Conservation (phyloP, 306 rosid genomes). For the Castanospermum australe region DNA sequence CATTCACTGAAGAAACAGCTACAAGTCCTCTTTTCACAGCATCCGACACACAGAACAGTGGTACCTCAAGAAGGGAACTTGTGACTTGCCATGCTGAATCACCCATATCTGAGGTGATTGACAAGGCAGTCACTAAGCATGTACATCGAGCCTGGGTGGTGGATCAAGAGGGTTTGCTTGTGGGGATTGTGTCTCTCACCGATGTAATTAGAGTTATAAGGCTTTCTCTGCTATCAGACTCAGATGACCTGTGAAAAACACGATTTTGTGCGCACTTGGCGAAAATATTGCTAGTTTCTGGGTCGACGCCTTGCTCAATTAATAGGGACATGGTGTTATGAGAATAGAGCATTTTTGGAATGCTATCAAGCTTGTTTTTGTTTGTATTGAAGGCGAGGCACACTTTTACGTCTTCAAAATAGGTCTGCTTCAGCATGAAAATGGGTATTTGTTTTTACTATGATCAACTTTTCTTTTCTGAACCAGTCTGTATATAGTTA, state of each 20-base stretch:
- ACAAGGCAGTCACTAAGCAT: constrained; percentile 57
- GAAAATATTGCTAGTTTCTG: neutral
- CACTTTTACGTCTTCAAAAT: neutral
- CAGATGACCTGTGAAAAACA: neutral
- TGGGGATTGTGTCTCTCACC: constrained; percentile 68
- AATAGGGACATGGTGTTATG: neutral
- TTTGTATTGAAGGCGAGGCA: neutral
- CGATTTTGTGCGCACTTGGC: neutral
- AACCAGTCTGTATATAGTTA: neutral
- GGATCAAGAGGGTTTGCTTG: constrained; percentile 65
- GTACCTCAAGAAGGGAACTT: constrained; percentile 40
- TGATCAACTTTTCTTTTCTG: neutral
- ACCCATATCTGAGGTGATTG: constrained; percentile 49
- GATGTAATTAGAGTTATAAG: constrained; percentile 70
- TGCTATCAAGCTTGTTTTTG: neutral
- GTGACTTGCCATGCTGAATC: constrained; percentile 59
- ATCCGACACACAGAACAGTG: neutral
- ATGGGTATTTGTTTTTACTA: neutral
- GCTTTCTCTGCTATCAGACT: constrained; percentile 37
- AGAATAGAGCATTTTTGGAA: neutral
- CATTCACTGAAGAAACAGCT: constrained; percentile 49
- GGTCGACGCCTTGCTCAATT: neutral
- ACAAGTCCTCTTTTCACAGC: constrained; percentile 39
- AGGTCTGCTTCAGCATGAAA: neutral
- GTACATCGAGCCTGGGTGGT: constrained; percentile 91